Evolutionary conservation across 225 moss, liverwort and hornwort genomes (phyloP).

Genomic region (Pseudoscleropodium purum): DNA sequence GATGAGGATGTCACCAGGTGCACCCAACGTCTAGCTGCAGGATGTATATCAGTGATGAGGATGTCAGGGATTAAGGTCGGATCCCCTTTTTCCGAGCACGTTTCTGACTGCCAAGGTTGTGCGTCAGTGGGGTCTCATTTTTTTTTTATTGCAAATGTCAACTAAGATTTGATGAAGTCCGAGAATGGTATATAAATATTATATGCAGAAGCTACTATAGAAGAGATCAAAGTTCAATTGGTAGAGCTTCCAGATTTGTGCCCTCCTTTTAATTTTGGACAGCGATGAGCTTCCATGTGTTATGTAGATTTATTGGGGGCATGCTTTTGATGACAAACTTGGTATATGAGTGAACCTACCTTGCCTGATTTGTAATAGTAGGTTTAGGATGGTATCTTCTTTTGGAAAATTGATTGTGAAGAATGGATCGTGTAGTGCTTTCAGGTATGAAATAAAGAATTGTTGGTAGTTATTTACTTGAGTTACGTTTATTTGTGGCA

Average conservation of each 20-base stretch:
- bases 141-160: background rate
- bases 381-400: background rate
- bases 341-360: background rate
- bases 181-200: background rate
- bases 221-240: background rate
- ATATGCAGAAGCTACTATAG: background rate
- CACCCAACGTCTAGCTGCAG: conserved; percentile 1
- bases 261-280: background rate
- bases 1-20: conserved; percentile 14
- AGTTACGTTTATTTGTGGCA: background rate
- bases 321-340: background rate
- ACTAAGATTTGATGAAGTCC: background rate
- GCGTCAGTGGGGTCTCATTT: background rate
- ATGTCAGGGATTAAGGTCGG: background rate
- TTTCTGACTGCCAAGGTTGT: background rate
- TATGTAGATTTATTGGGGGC: background rate
- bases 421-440: background rate
- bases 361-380: background rate
- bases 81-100: background rate
- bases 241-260: background rate
- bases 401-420: background rate
- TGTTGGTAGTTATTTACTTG: background rate
- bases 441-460: background rate
- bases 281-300: background rate
- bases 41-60: background rate